Evolutionary conservation across 83 land plant species (phyloP).

Genomic region (Larix sibirica): DNA sequence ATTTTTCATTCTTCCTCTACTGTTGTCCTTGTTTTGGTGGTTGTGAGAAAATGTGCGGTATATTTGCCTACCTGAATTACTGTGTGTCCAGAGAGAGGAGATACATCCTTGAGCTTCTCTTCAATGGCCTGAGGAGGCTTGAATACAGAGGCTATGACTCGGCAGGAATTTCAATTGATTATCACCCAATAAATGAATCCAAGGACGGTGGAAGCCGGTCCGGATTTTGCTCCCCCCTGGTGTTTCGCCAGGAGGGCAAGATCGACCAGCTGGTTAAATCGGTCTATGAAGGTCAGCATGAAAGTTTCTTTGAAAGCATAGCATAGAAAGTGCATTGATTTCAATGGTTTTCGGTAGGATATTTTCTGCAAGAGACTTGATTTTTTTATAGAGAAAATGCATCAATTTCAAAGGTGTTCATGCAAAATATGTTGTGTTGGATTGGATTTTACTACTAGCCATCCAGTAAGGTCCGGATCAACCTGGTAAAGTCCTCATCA

Average conservation of each 20-base stretch:
- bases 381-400: no score
- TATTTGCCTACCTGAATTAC: constrained; percentile 91
- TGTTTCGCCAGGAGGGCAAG: constrained; percentile 94
- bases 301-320: no score
- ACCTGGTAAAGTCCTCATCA: no score
- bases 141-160: constrained; percentile 98
- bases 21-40: not conserved
- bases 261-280: constrained; percentile 94
- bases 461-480: no score
- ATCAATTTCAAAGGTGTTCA: no score
- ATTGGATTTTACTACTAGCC: no score
- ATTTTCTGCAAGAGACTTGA: no score
- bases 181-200: constrained; percentile 9
- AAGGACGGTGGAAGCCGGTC: constrained; percentile 2
- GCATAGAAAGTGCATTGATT: no score
- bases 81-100: constrained; percentile 71
- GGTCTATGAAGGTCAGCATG: constrained; percentile 63
- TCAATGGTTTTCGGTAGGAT: no score
- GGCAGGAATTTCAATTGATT: constrained; percentile 90
- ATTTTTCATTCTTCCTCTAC: not conserved
- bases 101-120: constrained; percentile 79
- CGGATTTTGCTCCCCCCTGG: constrained; percentile 51
- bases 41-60: constrained; percentile 75
- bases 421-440: no score
- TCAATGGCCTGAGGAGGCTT: constrained; percentile 88